Evolutionary conservation across 2,329 filamentous ascomycete genomes (phyloP), one percentile per base, ranked within the genome.

Genomic region (Aspergillus proliferans): DNA sequence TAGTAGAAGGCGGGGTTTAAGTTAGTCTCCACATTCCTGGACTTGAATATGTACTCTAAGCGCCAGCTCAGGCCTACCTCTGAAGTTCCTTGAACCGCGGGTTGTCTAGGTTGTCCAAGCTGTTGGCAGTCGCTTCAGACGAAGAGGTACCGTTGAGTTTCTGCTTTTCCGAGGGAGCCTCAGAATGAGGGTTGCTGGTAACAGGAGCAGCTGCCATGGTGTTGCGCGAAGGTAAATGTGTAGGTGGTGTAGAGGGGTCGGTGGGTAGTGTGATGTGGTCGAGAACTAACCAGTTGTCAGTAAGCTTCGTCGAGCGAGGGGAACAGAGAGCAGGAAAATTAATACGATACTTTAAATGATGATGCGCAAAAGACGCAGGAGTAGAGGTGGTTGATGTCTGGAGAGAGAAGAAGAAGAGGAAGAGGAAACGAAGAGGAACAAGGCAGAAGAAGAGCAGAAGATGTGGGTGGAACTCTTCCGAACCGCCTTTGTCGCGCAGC

Each of bases 11-110:
- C 40, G 26, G 10, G 10, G 10, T 12, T 30, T 10, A 51, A 46
- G 47, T 59, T 54, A 63, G 54, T 46, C 46, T 34, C 10, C 38
- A 52, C 50, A 47, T 47, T 43, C 22, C 5, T 12, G 9, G 5
- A 12, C 26, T 30, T 30, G 26, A 30, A 30, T 30, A 30, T 30
- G 26, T 10, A 30, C 26, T 5, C 9, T 30, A 30, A 30, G 10
- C 26, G 26, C 10, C 26, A 12, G 26, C 26, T 30, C 26, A 30
- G 48, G 28, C 67, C 84, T 75, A 95, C 91, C 95, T 96, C 66
- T 92, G 84, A 45, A 97, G 78, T 68, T 97, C 92, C 67, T 84
- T 89, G 66, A 96, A 80, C 72, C 92, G 90, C 36, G 84, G 77
- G 62, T 82, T 90, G 67, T 96, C 91, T 53, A 74, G 76, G 52